Evolutionary conservation across 345 rosid species (phyloP), one percentile per base, ranked within the genome.

Genomic region (Citrus australasica): DNA sequence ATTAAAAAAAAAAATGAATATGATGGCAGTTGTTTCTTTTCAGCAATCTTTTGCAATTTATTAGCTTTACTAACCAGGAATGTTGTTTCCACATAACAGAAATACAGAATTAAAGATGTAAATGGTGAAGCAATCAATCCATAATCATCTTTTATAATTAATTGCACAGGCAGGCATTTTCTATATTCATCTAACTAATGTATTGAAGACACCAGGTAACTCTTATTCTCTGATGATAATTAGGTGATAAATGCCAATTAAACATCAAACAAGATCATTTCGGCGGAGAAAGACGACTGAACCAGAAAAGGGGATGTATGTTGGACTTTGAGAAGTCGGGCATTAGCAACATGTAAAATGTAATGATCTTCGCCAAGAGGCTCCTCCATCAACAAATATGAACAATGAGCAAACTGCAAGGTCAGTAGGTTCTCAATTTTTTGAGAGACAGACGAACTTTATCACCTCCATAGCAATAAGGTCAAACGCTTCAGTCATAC

Each of bases 161-260:
- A 88, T 71, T 88, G 93, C 75, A 90, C 84, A 80, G 95, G 92
- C 83, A 78, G 37, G 8, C 35, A 1, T 60, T 73, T 64, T 64
- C 40, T 64, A 17, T 35, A 9, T 27, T 75, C 7, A 11, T 30
- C 65, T 4, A 13, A 38, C 35, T 42, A 73, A 28, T 22, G 72
- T 30, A 16, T 6, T 59, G 22, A 10, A 68, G 48, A 74, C 17
- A 46, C 10, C 53, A 7, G 51, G 59, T 76, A 35, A 71, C 17
- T 42, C 68, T 55, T 38, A 25, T 11, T 64, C 75, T 27, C 58
- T 70, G 56, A 65, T 83, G 53, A 75, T 81, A 66, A 67, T 11
- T 81, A 90, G 92, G 82, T 81, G 79, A 76, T 59, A 85, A 87
- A 78, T 78, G 19, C 58, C 83, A 62, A 25, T 25, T 25, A 25